Evolutionary conservation across 2,329 filamentous ascomycete genomes (phyloP).

Genomic region (Phaeosphaeriaceae sp.): DNA sequence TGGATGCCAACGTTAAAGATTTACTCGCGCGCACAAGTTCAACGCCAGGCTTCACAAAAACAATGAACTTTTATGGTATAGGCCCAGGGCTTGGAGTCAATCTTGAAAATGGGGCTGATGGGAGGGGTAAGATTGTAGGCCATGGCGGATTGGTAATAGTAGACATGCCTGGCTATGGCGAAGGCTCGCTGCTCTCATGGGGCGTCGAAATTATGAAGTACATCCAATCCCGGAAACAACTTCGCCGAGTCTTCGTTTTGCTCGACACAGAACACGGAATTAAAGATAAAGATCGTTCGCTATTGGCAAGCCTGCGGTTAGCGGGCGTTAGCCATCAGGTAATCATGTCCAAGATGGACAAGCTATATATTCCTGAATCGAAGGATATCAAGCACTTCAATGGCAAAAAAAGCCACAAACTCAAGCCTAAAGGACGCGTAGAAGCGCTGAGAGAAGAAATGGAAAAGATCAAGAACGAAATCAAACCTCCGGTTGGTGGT

Average conservation of each 20-base stretch:
- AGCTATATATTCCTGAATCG: conserved; percentile 34
- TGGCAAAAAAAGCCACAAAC: conserved; percentile 15
- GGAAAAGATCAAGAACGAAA: conserved; percentile 47
- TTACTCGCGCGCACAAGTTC: conserved; percentile 57
- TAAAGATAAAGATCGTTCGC: conserved; percentile 64
- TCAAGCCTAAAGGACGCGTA: conserved; percentile 43
- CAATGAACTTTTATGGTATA: conserved; percentile 71
- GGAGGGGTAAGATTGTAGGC: conserved; percentile 43
- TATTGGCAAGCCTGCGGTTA: conserved; percentile 63
- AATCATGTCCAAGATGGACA: conserved; percentile 70
- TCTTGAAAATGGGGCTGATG: conserved; percentile 23
- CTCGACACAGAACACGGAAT: conserved; percentile 69
- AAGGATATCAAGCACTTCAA: conserved; percentile 22
- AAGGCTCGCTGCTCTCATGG: conserved; percentile 67
- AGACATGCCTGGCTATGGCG: conserved; percentile 76
- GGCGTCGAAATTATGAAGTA: conserved; percentile 73
- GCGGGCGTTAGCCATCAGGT: conserved; percentile 69
- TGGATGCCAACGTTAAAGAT: conserved; percentile 52
- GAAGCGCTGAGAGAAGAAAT: conserved; percentile 52
- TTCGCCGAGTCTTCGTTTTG: conserved; percentile 68
- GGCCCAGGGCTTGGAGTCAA: conserved; percentile 45
- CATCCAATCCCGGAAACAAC: conserved; percentile 65
- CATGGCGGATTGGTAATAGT: conserved; percentile 62
- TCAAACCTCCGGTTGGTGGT: conserved; percentile 37
- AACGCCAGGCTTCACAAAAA: conserved; percentile 66